Evolutionary conservation across 495 filamentous ascomycete species (phyloP).

Genomic region (Schizothecium vesticola): DNA sequence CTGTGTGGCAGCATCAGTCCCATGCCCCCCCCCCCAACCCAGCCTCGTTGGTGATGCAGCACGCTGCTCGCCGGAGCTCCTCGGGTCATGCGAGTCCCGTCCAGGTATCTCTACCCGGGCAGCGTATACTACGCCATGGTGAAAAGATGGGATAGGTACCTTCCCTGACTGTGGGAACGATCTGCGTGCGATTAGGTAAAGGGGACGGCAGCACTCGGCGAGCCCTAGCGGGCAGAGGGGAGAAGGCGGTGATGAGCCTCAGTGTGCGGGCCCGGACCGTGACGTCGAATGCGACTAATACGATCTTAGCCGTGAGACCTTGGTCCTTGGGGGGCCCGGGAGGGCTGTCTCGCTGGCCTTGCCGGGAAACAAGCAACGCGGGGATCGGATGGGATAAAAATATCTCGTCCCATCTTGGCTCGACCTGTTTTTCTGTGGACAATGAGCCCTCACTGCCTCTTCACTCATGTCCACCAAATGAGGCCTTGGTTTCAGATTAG

Average conservation of each 20-base stretch:
- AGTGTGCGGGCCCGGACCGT: not conserved
- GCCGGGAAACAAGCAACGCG: not conserved
- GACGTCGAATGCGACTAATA: not conserved
- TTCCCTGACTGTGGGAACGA: not conserved
- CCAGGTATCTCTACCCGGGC: not conserved
- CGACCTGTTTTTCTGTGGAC: not conserved
- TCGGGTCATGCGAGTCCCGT: not conserved
- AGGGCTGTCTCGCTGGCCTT: not conserved
- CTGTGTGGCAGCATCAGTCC: not conserved
- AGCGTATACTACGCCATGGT: not conserved
- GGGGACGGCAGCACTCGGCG: not conserved
- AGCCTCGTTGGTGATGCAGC: conserved; percentile 22
- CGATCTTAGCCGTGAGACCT: not conserved
- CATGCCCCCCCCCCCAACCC: conserved; percentile 5
- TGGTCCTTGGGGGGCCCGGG: not conserved
- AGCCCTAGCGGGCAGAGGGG: not conserved
- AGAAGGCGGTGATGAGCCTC: not conserved
- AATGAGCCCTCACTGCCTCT: not conserved
- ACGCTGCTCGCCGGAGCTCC: not conserved
- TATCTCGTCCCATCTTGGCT: not conserved
- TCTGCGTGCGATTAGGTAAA: not conserved
- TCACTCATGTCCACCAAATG: not conserved
- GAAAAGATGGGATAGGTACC: not conserved
- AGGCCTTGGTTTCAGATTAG: not conserved
- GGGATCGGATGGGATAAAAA: not conserved